Conservation (phyloP, 2,329 filamentous ascomycete species). For the Stromatinia cepivora region DNA sequence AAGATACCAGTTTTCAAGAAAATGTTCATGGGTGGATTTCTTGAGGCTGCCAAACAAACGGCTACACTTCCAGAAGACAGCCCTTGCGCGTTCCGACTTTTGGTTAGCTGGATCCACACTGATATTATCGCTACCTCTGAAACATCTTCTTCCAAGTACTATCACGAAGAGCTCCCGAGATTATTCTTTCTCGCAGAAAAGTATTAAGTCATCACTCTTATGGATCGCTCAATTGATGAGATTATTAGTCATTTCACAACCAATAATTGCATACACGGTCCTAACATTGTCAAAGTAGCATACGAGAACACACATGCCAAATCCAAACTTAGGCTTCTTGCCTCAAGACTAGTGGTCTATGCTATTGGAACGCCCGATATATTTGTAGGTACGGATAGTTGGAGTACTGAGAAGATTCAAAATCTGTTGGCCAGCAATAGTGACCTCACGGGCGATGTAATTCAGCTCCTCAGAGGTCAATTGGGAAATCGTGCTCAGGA, state of each 20-base stretch:
- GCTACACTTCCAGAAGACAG: conserved; percentile 22
- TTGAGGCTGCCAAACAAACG: conserved; percentile 7
- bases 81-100: background rate
- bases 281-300: background rate
- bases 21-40: conserved; percentile 22
- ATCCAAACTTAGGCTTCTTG: background rate
- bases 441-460: background rate
- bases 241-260: background rate
- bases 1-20: conserved; percentile 27
- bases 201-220: background rate
- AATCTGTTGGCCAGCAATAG: background rate
- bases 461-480: background rate
- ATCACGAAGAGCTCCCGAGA: accelerated
- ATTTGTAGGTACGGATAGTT: background rate
- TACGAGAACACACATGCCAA: background rate
- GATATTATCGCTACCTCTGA: background rate
- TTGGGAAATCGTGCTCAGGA: background rate
- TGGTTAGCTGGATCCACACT: conserved; percentile 20
- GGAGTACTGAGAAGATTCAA: background rate
- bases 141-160: background rate
- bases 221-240: background rate
- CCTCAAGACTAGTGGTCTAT: background rate
- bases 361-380: background rate
- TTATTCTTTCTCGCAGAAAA: background rate
- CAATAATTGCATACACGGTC: accelerated